Percentiles rank a stretch among this genome's conserved stretches.
phyloP scores from a whole-genome alignment of 1,284 basidiomycete species.

The Ceratobasidium sp. region DNA sequence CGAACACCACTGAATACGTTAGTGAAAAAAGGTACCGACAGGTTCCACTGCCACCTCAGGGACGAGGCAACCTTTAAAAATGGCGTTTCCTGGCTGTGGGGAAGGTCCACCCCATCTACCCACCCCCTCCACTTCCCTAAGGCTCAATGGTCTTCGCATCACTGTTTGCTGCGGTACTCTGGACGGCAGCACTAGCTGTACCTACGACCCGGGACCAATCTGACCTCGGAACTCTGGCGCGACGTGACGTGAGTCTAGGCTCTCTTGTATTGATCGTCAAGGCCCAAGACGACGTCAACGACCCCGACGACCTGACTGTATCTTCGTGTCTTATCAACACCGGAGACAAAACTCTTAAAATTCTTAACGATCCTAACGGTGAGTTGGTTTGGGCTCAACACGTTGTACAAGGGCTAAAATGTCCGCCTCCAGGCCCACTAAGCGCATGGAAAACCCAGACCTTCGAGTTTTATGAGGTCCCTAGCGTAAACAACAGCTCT shows the following conservation, averaged over 20 bases:
- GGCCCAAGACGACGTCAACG: conserved; percentile 39
- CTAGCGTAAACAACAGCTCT: conserved; percentile 2
- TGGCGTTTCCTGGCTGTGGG: not conserved
- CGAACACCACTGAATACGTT: not conserved
- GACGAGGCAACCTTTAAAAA: not conserved
- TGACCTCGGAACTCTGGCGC: conserved; percentile 24
- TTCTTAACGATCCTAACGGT: conserved; percentile 46
- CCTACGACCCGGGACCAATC: not conserved
- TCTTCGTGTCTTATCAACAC: conserved; percentile 36
- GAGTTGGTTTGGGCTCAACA: too few relatives aligned
- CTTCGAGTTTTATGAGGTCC: conserved; percentile 38
- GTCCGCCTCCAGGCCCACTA: conserved; percentile 22
- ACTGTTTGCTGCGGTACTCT: conserved; percentile 13
- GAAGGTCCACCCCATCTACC: not conserved
- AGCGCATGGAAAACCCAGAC: conserved; percentile 45
- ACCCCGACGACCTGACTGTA: conserved; percentile 46
- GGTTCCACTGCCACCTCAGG: conserved; percentile 14
- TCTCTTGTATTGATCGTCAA: conserved; percentile 37
- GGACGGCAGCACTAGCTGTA: conserved; percentile 20
- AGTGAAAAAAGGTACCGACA: not conserved
- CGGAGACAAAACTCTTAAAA: conserved; percentile 37
- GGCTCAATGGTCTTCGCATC: conserved; percentile 5
- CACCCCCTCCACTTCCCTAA: not conserved
- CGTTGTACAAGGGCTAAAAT: too few relatives aligned
- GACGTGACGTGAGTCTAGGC: conserved; percentile 19